Evolutionary conservation across 345 rosid genomes (phyloP), one percentile per base, ranked within the genome.

Genomic region (Nephelium lappaceum): DNA sequence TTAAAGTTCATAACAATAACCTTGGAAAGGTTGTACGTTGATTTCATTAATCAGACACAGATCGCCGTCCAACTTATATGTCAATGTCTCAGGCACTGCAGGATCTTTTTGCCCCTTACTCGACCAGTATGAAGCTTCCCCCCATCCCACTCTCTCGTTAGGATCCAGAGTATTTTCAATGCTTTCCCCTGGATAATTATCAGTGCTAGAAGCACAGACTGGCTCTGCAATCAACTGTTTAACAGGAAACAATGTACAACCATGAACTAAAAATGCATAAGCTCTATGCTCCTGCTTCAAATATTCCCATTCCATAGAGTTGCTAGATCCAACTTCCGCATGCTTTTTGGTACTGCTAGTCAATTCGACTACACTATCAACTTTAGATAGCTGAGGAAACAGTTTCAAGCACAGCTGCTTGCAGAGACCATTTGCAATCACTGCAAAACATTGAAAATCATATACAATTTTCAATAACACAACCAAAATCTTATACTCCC

Each of bases 121-220:
- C 0, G 99, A 96, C 99, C 99, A 96, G 85, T 96, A 96, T 1
- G 95, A 96, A 78, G 97, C 85, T 24, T 83, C 73, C 23, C 74
- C 72, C n/a, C 74, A n/a, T 36, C 60, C 90, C 83, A 87, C 77
- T 75, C 81, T 82, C 65, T 87, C 93, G 47, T 86, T 79, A 53
- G 77, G 87, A 25, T 84, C 94, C 72, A 91, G 84, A 80, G 99
- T 96, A 79, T 96, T 89, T 45, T 73, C 67, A 68, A 96, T 87
- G 76, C 97, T 86, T 84, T 96, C 98, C n/a, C 77, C 89, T 0
- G 95, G 98, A 85, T 78, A 86, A 73, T 94, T 90, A 85, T 96
- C 98, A 67, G 99, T 96, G 85, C 97, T 94, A 58, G 99, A 96
- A 67, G 99, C 99, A 62, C 81, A 18, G 62, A 96, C 80, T 77